Conservation (phyloP, 495 filamentous ascomycete genomes). For the Annulohypoxylon stygium region DNA sequence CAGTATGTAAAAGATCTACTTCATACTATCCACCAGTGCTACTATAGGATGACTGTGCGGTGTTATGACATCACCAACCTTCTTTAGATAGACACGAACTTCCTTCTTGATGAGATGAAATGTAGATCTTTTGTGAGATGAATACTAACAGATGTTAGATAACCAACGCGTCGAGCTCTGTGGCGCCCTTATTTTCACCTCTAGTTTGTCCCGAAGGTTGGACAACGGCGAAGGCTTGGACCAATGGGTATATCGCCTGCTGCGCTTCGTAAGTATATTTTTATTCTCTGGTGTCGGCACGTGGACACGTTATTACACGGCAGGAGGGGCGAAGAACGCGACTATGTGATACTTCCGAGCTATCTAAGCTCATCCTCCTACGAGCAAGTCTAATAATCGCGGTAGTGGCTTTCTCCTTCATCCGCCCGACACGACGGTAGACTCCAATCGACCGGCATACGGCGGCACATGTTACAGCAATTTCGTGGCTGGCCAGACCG, state of each 20-base stretch:
- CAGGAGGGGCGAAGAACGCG: neutral
- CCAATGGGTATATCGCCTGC: conserved; percentile 44
- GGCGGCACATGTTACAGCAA: conserved; percentile 43
- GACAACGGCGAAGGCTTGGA: conserved; percentile 29
- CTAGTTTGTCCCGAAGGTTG: conserved; percentile 39
- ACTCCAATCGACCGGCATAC: conserved; percentile 40
- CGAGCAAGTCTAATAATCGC: conserved; percentile 16
- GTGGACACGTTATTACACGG: no score
- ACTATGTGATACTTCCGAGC: neutral
- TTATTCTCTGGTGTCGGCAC: neutral
- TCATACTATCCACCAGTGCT: neutral
- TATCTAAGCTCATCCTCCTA: neutral
- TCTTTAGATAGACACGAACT: neutral
- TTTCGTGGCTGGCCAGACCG: conserved; percentile 29
- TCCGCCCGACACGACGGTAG: conserved; percentile 24
- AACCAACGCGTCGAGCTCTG: conserved; percentile 28
- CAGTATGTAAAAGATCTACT: conserved; percentile 23
- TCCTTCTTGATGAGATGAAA: neutral
- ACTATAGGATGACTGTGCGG: no score
- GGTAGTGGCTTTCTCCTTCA: conserved; percentile 40
- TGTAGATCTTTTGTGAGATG: neutral
- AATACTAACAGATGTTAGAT: conserved; percentile 28
- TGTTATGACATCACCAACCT: neutral
- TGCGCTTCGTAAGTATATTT: conserved; percentile 41
- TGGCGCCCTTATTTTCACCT: conserved; percentile 42